These are phyloP conservation scores for Bruguiera parviflora DNA, from an alignment of 345 rosid genomes.

Conservation along the genomic window DNA sequence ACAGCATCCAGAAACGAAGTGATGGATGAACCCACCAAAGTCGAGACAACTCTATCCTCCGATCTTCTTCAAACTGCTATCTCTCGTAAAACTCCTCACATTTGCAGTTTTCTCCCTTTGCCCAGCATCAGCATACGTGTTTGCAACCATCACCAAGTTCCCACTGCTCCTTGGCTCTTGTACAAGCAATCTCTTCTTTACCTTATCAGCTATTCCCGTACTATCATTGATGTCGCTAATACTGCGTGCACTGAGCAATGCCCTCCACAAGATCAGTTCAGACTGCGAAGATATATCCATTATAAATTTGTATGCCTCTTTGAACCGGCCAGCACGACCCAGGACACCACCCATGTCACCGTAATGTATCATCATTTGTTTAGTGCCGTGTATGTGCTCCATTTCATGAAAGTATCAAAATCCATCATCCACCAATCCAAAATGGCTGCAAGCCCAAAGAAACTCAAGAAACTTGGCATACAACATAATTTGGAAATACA, in stretches of 20 bases:
- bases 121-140: constrained; percentile 69
- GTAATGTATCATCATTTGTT: constrained; percentile 62
- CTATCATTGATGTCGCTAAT: constrained; percentile 40
- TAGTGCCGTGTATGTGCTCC: constrained; percentile 41
- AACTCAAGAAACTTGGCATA: constrained; percentile 59
- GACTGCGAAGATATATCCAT: constrained; percentile 50
- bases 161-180: constrained; percentile 76
- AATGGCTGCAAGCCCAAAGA: constrained; percentile 76
- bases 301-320: constrained; percentile 59
- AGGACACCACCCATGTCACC: constrained; percentile 75
- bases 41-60: constrained; percentile 66
- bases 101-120: constrained; percentile 45
- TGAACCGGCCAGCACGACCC: constrained; percentile 64
- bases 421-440: constrained; percentile 71
- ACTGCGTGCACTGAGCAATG: constrained; percentile 64
- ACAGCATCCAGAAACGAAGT: constrained; percentile 64
- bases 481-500: constrained; percentile 60
- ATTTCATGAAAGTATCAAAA: constrained; percentile 52
- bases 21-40: constrained; percentile 47
- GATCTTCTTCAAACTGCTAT: constrained; percentile 50
- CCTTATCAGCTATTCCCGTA: constrained; percentile 45
- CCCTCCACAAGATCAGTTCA: constrained; percentile 64
- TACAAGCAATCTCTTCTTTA: constrained; percentile 54
- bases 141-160: constrained; percentile 68
- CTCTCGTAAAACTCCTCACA: constrained; percentile 58